Evolutionary conservation across 1,284 basidiomycete species (phyloP).

Genomic region (Heterobasidion occidentale): DNA sequence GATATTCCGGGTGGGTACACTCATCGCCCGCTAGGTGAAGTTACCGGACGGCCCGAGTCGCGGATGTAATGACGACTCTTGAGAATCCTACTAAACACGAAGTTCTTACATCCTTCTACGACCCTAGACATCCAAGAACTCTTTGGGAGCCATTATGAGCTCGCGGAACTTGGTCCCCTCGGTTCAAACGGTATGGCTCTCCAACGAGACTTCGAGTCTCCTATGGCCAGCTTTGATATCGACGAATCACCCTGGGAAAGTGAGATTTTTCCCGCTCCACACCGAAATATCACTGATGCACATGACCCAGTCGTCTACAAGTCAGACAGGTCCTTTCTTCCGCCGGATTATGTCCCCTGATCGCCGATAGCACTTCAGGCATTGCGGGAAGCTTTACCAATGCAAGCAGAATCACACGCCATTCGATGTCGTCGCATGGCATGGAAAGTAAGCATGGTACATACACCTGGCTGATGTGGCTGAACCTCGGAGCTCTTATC

Average conservation of each 20-base stretch:
- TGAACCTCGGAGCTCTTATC: neutral
- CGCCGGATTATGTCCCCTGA: neutral
- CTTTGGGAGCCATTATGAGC: conserved; percentile 54
- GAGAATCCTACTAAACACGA: neutral
- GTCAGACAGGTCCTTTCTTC: conserved; percentile 17
- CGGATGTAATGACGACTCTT: conserved; percentile 32
- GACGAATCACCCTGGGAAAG: conserved; percentile 52
- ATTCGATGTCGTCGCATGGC: conserved; percentile 70
- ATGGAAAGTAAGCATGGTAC: conserved; percentile 44
- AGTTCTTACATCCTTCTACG: neutral
- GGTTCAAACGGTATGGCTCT: conserved; percentile 62
- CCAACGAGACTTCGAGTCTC: conserved; percentile 55
- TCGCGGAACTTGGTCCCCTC: conserved; percentile 62
- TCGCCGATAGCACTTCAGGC: conserved; percentile 23
- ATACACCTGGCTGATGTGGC: neutral
- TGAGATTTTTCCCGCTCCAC: conserved; percentile 19
- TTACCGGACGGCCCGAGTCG: conserved; percentile 49
- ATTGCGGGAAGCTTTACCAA: conserved; percentile 47
- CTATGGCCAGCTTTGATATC: conserved; percentile 56
- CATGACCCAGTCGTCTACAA: conserved; percentile 36
- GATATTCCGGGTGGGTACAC: neutral
- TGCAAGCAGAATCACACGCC: conserved; percentile 61
- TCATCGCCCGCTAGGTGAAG: conserved; percentile 24
- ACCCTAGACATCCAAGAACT: conserved; percentile 36
- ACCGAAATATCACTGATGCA: conserved; percentile 3